Base-by-base conservation (phyloP, 2,329 filamentous ascomycete genomes). In the Sarocladium strictum region DNA sequence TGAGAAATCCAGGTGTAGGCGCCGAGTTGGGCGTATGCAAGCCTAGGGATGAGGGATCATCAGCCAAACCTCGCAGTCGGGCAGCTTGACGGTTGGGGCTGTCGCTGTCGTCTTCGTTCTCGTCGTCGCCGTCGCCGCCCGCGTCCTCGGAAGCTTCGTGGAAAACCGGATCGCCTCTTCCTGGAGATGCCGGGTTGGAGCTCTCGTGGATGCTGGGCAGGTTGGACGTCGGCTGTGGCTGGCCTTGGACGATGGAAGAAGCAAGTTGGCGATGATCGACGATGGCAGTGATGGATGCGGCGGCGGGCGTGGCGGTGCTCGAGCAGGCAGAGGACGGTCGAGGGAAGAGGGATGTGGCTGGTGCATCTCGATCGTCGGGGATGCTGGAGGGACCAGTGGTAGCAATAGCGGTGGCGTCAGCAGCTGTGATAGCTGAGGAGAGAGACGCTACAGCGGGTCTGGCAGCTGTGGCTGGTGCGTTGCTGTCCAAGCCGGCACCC, bases 251-350 rank as follows among this genome's bases (percentile, higher is more conserved):
- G 26, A 49, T 49, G 43, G 47, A 51, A 51, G 47, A 51, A 33
- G 47, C 47, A 51, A 51, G 29, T 33, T 35, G 47, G 26, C 47
- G 47, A 51, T 29, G 47, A 51, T 51, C 47, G 47, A n/a, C 47
- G 47, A 51, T 51, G 47, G 27, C 17, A 29, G 15, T 29, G 3
- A 10, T n/a, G 17, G 26, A 11, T 51, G 12, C 47, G 17, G 27
- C 47, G 17, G 27, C 27, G 29, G 47, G 24, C 17, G 47, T 51
- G 47, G 47, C 47, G 47, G 47, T 51, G 47, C 47, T 33, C 10
- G n/a, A 14, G 43, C 43, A 27, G 10, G 43, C 10, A 29, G 29
- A 17, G 27, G 9, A 7, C 23, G 23, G 26, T 15, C 3, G 24
- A 32, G 14, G 23, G 10, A n/a, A n/a, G n/a, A 19, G 40, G 23